Conservation (phyloP, 345 rosid species). For the Turritis glabra region DNA sequence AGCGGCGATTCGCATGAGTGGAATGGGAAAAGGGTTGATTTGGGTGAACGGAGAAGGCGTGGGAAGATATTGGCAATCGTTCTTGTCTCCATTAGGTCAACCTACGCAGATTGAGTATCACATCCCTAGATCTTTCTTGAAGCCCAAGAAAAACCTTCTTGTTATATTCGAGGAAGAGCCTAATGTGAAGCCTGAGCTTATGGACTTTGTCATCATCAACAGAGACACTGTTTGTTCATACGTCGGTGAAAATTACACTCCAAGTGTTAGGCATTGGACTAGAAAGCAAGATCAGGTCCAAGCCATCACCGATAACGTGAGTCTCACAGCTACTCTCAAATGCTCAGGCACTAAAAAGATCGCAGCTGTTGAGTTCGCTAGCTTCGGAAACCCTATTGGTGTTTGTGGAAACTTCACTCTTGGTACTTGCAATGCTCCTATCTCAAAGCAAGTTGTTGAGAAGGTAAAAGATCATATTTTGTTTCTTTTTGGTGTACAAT, state of each 20-base stretch:
- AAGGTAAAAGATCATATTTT: constrained; percentile 41
- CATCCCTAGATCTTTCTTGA: constrained; percentile 76
- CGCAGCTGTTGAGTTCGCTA: constrained; percentile 66
- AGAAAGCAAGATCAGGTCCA: constrained; percentile 42
- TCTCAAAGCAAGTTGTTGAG: constrained; percentile 59
- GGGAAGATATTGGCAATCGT: constrained; percentile 84
- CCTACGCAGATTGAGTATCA: constrained; percentile 85
- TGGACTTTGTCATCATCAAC: constrained; percentile 52
- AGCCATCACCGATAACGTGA: constrained; percentile 43
- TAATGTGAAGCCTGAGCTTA: constrained; percentile 51
- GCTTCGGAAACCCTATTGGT: constrained; percentile 79
- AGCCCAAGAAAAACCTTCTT: constrained; percentile 60
- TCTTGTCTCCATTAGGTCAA: constrained; percentile 59
- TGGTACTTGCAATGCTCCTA: constrained; percentile 62
- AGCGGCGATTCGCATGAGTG: constrained; percentile 52
- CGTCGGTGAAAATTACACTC: constrained; percentile 59
- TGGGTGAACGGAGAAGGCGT: constrained; percentile 88
- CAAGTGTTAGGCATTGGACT: constrained; percentile 57
- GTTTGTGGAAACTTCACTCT: constrained; percentile 53
- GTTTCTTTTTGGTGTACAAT: background rate
- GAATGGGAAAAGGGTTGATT: constrained; percentile 80
- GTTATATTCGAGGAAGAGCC: constrained; percentile 77
- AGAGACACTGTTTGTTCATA: constrained; percentile 80
- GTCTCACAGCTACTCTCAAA: constrained; percentile 50
- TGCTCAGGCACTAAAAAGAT: constrained; percentile 58